Evolutionary conservation across 331 rosid species (phyloP), one percentile per base, ranked within the genome.

Genomic region (Spiraea crenata): DNA sequence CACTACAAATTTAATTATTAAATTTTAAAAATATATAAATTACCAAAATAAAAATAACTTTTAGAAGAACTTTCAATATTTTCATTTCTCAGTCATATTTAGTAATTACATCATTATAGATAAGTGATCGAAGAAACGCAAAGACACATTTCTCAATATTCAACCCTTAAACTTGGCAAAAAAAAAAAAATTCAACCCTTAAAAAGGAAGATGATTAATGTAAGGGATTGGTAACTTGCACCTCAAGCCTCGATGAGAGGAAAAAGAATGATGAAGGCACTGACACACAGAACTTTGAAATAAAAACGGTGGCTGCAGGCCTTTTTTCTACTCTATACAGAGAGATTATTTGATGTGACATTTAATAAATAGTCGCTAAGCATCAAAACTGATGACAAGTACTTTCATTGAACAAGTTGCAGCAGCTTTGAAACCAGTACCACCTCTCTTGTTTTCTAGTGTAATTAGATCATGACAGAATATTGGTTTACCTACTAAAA

Each of bases 311-410:
- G 71, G 65, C 71, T n/a, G 5, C 46, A 2, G 3, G 9, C 11
- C 39, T 15, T 9, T 9, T 25, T 25, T 25, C 31, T 25, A 25
- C 31, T 25, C 31, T 25, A 25, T 25, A 25, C 31, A 25, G 31
- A 25, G 31, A 25, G 31, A 25, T 25, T 10, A 45, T 12, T 50
- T 62, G 70, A 72, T 62, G 45, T 40, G 76, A 72, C 70, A 25
- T 38, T 11, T 1, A n/a, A 16, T 41, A 40, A n/a, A 20, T 48
- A 10, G 17, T 9, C 3, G 38, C 8, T 8, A 31, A 4, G 39
- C 41, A 65, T 46, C 25, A 4, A 47, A 6, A 13, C 49, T 13
- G 12, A 45, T 3, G 62, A 57, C 1, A 31, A 5, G n/a, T 57
- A 5, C 39, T 57, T 57, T 57, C 62, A 31, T 25, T 9, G 39